A percentile compares a stretch with the other conserved stretches of the same genome.
phyloP scores from a whole-genome alignment of 2,329 filamentous ascomycete genomes.

The Trichoderma koningiopsis region DNA sequence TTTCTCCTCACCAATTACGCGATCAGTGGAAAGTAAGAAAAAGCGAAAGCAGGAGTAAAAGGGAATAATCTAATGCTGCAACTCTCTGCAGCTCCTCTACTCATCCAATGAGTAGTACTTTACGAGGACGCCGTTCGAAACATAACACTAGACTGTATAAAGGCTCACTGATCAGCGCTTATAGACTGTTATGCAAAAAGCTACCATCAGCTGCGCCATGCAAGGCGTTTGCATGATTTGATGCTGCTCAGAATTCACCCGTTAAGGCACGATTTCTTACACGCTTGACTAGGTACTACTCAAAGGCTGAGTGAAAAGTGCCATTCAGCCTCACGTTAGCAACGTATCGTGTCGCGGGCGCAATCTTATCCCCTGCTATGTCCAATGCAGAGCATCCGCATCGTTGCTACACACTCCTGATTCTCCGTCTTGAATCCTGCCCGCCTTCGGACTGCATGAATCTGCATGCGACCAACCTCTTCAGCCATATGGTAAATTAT shows the following conservation, averaged over 20 bases:
- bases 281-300: background rate
- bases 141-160: background rate
- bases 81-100: background rate
- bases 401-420: constrained; percentile 19
- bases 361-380: constrained; percentile 15
- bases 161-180: background rate
- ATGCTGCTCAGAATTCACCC: background rate
- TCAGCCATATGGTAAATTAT: background rate
- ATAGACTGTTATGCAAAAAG: background rate
- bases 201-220: background rate
- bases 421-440: background rate
- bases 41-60: background rate
- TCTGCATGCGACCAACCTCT: constrained; percentile 1
- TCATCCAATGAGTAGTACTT: background rate
- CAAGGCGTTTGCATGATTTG: background rate
- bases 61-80: background rate
- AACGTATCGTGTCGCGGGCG: background rate
- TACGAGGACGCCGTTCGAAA: background rate
- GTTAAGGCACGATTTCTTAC: background rate
- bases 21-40: background rate
- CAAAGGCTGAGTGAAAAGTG: background rate
- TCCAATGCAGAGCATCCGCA: constrained; percentile 24
- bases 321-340: constrained; percentile 24
- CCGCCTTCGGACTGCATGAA: constrained; percentile 10
- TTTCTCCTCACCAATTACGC: background rate